phyloP scores from a whole-genome alignment of 352 stramenopile species.

The Hyaloperonospora brassicae region DNA sequence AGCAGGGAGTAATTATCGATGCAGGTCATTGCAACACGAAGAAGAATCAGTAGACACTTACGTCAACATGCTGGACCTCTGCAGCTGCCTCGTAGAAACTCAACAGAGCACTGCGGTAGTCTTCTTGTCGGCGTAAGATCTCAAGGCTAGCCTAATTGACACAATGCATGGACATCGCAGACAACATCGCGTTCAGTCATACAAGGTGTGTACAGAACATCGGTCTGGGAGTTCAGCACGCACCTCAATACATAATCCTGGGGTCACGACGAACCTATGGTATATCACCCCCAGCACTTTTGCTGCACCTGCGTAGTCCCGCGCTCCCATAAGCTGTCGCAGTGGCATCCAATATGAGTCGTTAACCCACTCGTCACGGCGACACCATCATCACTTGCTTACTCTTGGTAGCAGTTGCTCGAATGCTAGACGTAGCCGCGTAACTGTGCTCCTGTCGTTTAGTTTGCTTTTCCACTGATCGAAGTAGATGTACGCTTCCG shows the following conservation, averaged over 20 bases:
- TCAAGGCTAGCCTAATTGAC: conserved; percentile 54
- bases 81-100: conserved; percentile 50
- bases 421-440: conserved; percentile 35
- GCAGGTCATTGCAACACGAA: conserved; percentile 1
- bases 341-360: background rate
- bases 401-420: conserved; percentile 44
- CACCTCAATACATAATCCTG: conserved; percentile 61
- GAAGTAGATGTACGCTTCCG: conserved; percentile 29
- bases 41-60: conserved; percentile 17
- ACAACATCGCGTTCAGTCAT: background rate
- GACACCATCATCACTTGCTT: conserved; percentile 11
- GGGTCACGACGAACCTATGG: conserved; percentile 49
- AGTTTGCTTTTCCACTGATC: conserved; percentile 42
- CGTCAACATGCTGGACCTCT: conserved; percentile 36
- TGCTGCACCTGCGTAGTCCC: conserved; percentile 61
- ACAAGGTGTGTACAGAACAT: background rate
- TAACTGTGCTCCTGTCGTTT: conserved; percentile 23
- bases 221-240: background rate
- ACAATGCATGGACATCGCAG: background rate
- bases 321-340: conserved; percentile 49
- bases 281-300: conserved; percentile 64
- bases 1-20: conserved; percentile 2
- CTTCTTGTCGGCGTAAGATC: conserved; percentile 51
- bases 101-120: conserved; percentile 44
- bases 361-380: background rate